phyloP scores from a whole-genome alignment of 345 rosid species.

The Bruguiera gymnorhiza region DNA sequence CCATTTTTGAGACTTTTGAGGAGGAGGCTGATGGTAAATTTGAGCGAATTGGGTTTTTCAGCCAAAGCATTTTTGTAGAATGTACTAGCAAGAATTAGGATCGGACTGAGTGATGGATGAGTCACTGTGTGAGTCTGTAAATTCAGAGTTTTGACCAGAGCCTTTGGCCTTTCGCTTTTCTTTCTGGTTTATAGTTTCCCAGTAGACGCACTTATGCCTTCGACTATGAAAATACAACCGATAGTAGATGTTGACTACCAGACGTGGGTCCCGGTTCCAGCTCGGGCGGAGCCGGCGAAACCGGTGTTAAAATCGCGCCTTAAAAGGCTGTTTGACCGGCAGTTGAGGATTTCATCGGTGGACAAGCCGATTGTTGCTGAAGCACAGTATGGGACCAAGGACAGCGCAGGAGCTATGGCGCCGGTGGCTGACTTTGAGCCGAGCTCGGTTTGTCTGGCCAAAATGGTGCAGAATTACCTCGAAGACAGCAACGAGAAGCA shows the following conservation, averaged over 20 bases:
- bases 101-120: slow-evolving; percentile 1
- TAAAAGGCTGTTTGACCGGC: slow-evolving; percentile 31
- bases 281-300: slow-evolving; percentile 19
- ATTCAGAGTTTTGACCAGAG: background rate
- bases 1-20: background rate
- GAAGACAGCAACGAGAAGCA: slow-evolving; percentile 77
- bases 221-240: slow-evolving; percentile 32
- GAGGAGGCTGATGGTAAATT: background rate
- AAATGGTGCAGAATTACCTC: slow-evolving; percentile 86
- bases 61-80: background rate
- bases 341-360: slow-evolving; percentile 23
- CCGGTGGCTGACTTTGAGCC: slow-evolving; percentile 75
- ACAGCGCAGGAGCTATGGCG: slow-evolving; percentile 12
- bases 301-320: slow-evolving; percentile 29
- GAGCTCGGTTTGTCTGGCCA: slow-evolving; percentile 76
- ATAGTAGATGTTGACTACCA: slow-evolving; percentile 23
- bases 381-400: slow-evolving; percentile 15
- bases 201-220: background rate
- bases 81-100: slow-evolving; percentile 5
- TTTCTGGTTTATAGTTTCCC: background rate
- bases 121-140: slow-evolving; percentile 9
- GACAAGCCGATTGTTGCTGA: slow-evolving; percentile 14
- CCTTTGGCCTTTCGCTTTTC: background rate
- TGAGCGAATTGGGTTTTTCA: background rate
- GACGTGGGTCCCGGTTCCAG: background rate